Conservation (phyloP, 108 stramenopile genomes). For the Cyclotella atomus region DNA sequence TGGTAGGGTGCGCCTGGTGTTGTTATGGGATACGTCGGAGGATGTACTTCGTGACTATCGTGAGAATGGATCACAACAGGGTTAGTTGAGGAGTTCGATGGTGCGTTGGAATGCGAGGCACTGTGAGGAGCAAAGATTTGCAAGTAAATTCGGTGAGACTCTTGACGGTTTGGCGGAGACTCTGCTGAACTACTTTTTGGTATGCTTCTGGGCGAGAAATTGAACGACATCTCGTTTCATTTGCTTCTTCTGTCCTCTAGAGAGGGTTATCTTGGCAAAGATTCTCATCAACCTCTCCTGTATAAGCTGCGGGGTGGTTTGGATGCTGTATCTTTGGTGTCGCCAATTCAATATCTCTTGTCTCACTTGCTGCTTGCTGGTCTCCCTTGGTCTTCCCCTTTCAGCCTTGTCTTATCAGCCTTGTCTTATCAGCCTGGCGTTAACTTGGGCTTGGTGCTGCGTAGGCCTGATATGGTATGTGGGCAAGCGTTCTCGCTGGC, state of each 20-base stretch:
- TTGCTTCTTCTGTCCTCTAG: background rate
- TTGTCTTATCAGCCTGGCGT: too few species aligned
- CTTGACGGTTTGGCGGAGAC: constrained; percentile 33
- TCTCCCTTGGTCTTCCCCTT: too few species aligned
- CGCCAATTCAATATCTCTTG: too few species aligned
- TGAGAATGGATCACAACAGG: constrained; percentile 27
- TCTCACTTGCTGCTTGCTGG: too few species aligned
- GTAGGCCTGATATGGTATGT: too few species aligned
- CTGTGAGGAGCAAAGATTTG: constrained; percentile 41
- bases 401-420: too few species aligned
- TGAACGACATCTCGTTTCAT: background rate
- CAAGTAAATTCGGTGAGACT: constrained; percentile 55
- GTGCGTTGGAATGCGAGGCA: background rate
- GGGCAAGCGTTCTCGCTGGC: too few species aligned
- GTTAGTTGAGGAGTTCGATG: background rate
- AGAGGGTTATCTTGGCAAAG: too few species aligned
- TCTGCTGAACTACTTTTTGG: background rate
- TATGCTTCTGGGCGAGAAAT: background rate
- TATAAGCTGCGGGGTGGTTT: too few species aligned
- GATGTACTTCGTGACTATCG: constrained; percentile 38
- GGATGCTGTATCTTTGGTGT: too few species aligned
- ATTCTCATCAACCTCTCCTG: too few species aligned
- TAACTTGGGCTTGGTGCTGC: too few species aligned
- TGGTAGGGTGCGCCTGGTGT: constrained; percentile 26
- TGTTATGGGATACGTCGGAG: constrained; percentile 40